phyloP scores from a whole-genome alignment of 805 yeast species.

The Schizosaccharomyces pombe region DNA sequence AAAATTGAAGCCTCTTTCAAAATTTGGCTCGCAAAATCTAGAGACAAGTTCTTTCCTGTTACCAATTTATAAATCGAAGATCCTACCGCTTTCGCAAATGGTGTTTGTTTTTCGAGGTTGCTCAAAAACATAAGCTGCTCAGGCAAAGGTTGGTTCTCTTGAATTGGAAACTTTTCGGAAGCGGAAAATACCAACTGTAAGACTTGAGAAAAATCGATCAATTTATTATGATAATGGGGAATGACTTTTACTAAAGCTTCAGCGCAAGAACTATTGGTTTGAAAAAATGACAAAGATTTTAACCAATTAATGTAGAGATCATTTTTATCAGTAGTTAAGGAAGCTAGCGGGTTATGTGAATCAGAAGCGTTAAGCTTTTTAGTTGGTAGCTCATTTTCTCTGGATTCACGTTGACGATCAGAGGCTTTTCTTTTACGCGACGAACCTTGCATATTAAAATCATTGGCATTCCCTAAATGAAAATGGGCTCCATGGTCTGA shows the following conservation, averaged over 20 bases:
- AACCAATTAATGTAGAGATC: neutral
- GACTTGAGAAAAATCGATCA: neutral
- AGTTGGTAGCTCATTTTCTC: neutral
- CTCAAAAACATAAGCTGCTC: neutral
- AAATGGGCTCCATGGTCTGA: too few relatives aligned
- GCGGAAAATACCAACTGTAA: neutral
- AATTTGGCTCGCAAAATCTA: too few relatives aligned
- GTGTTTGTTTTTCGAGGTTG: neutral
- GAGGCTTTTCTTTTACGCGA: neutral
- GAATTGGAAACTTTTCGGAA: neutral
- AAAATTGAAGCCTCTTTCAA: too few relatives aligned
- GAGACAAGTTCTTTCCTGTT: neutral
- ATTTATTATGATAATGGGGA: neutral
- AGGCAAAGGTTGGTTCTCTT: neutral
- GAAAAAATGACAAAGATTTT: neutral
- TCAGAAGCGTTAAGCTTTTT: neutral
- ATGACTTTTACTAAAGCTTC: neutral
- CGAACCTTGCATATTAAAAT: neutral
- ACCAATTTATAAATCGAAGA: neutral
- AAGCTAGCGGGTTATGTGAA: neutral
- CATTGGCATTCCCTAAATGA: neutral
- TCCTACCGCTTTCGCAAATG: neutral
- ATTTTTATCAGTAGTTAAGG: too few relatives aligned
- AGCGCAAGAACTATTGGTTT: neutral
- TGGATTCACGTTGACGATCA: neutral